A percentile compares a stretch with the other conserved stretches of the same genome.
These are phyloP conservation scores for Hemileccinum impolitum DNA, from an alignment of 768 basidiomycete species.

Conservation along the genomic window DNA sequence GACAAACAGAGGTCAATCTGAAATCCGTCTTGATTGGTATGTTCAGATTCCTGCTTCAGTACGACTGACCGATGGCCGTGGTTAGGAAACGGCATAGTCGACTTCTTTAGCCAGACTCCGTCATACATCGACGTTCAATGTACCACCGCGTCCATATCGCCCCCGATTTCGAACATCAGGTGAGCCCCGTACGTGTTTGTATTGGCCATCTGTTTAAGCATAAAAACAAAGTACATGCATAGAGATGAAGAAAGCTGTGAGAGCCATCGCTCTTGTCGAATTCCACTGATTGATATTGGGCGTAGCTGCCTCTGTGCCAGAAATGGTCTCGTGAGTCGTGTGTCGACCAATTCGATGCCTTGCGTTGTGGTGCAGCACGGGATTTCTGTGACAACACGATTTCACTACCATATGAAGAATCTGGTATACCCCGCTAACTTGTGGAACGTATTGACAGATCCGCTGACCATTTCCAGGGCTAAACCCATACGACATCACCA, in stretches of 20 bases:
- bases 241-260: constrained; percentile 43
- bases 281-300: not conserved
- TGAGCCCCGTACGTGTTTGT: not conserved
- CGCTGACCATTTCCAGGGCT: constrained; percentile 26
- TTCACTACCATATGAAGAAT: constrained; percentile 27
- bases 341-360: constrained; percentile 61
- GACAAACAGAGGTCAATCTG: constrained; percentile 47
- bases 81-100: constrained; percentile 45
- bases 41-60: not conserved
- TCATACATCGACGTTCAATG: constrained; percentile 57
- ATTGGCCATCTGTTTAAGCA: not conserved
- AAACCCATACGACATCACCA: constrained; percentile 67
- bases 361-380: constrained; percentile 66
- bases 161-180: constrained; percentile 42
- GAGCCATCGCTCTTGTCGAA: constrained; percentile 1
- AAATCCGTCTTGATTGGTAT: constrained; percentile 48
- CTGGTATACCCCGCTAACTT: constrained; percentile 14
- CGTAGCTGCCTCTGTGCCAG: constrained; percentile 70
- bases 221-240: constrained; percentile 32
- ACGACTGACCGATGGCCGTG: not conserved
- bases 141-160: constrained; percentile 42
- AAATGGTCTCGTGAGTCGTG: constrained; percentile 56
- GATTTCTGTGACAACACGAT: constrained; percentile 53
- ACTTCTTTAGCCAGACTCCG: constrained; percentile 35
- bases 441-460: not conserved